Base-by-base conservation (phyloP, 2,329 filamentous ascomycete genomes). In the Knufia petricola region DNA sequence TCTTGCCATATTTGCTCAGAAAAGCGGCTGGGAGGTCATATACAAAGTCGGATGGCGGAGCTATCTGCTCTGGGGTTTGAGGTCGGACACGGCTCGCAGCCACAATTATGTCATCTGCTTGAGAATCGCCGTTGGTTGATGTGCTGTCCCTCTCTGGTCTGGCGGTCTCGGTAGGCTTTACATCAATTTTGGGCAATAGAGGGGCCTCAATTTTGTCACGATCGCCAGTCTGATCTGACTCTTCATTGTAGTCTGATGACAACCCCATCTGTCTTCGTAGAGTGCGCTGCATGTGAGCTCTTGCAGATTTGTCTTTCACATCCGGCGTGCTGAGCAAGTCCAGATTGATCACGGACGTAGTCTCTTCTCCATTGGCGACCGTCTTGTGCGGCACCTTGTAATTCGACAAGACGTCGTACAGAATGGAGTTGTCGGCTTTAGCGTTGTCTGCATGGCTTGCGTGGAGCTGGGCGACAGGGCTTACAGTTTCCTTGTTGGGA, bases 181-280 rank as follows among this genome's bases (percentile, higher is more conserved):
- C n/a, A n/a, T n/a, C n/a, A n/a, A n/a, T n/a, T n/a, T n/a, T n/a
- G n/a, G n/a, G n/a, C n/a, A n/a, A n/a, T n/a, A n/a, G n/a, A n/a
- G n/a, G n/a, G n/a, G n/a, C n/a, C n/a, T n/a, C n/a, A n/a, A n/a
- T n/a, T n/a, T n/a, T n/a, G n/a, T n/a, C n/a, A n/a, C n/a, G n/a
- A n/a, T n/a, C n/a, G n/a, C n/a, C n/a, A n/a, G n/a, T n/a, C 12
- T 26, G 6, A 19, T 26, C 39, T 42, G 20, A 26, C 28, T 23
- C 13, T 42, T 3, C 26, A 28, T 28, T 36, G 32, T 13, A 4
- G 7, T 36, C 15, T 9, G 34, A 41, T 21, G 19, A 15, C 30
- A 21, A 21, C 17, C 42, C 20, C 17, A 36, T 34, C 30, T 56
- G 51, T 42, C 52, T 55, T 32, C 52, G 54, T 19, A 55, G 46